Base-by-base conservation (phyloP, 768 basidiomycete species). In the Flagelloscypha sp. region DNA sequence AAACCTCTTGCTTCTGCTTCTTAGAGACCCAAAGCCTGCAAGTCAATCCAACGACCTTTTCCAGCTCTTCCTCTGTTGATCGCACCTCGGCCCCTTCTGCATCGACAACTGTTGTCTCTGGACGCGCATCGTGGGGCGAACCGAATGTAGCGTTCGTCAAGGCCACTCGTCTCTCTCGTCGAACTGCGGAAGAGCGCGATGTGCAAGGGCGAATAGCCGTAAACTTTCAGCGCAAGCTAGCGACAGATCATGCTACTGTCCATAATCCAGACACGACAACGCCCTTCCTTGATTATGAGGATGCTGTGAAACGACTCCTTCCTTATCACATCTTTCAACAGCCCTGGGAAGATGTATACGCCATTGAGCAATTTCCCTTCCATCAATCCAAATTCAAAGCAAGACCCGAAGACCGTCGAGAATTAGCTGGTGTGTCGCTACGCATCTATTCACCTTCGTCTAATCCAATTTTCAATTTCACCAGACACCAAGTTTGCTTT, bases 281-380 rank as follows among this genome's bases (percentile, higher is more conserved):
- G 1, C 78, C 84, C 2, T 89, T 89, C 46, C 42, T 47, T 10
- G 75, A 84, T 47, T 55, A 63, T 7, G 49, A 57, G 5, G 86
- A 89, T 49, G 79, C 66, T 3, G 64, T 86, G 16, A 68, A 72
- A n/a, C 70, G 84, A 33, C 63, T 89, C 15, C 61, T 88, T 15
- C 84, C 86, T 0, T 88, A 84, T 47, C 86, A 89, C 48, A 57
- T 88, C 33, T 85, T 79, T 44, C 81, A 81, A 43, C 80, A 84
- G 40, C 84, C 84, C 0, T 58, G 57, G 38, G 77, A 80, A 29
- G 86, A 89, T 44, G 45, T 84, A 44, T 54, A 59, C 22, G 21
- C 47, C 19, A 50, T 63, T 21, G 5, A 45, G 30, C 25, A 38
- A 15, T 42, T 35, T n/a, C n/a, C n/a, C n/a, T n/a, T n/a, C n/a